Evolutionary conservation across 371 early-diverging fungal genomes (phyloP).

Genomic region (Mortierella sp.): DNA sequence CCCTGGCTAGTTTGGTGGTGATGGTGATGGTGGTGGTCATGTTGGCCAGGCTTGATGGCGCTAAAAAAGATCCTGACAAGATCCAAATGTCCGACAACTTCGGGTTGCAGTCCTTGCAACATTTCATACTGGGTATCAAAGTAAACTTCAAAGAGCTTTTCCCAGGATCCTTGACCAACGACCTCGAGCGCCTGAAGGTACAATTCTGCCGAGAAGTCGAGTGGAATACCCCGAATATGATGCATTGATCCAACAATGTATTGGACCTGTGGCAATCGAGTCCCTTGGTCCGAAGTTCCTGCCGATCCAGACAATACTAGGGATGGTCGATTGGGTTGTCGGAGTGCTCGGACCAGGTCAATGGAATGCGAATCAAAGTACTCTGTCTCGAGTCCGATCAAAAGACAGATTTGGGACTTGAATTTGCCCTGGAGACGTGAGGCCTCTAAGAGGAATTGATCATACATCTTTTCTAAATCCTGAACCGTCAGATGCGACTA

Average conservation of each 20-base stretch:
- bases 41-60: slow-evolving; percentile 31
- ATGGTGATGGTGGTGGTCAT: slow-evolving; percentile 22
- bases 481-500: slow-evolving; percentile 70
- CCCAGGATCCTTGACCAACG: slow-evolving; percentile 35
- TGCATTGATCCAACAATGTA: slow-evolving; percentile 96
- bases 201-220: slow-evolving; percentile 81
- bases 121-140: slow-evolving; percentile 90
- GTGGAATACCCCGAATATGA: slow-evolving; percentile 82
- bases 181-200: slow-evolving; percentile 63
- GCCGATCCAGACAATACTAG: background rate
- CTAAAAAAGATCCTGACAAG: slow-evolving; percentile 85
- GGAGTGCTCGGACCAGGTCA: slow-evolving; percentile 43
- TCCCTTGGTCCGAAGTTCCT: background rate
- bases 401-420: slow-evolving; percentile 65
- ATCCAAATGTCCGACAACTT: slow-evolving; percentile 95
- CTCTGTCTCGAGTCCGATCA: slow-evolving; percentile 95
- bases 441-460: slow-evolving; percentile 75
- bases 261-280: slow-evolving; percentile 58
- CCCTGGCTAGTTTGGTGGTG: slow-evolving; percentile 17
- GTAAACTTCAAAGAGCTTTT: slow-evolving; percentile 74
- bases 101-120: slow-evolving; percentile 74
- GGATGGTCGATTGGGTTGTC: slow-evolving; percentile 45
- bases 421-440: slow-evolving; percentile 72
- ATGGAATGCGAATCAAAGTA: slow-evolving; percentile 63
- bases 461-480: slow-evolving; percentile 67